Evolutionary conservation across 2,329 filamentous ascomycete genomes (phyloP).

Genomic region (Aspergillus sp.): DNA sequence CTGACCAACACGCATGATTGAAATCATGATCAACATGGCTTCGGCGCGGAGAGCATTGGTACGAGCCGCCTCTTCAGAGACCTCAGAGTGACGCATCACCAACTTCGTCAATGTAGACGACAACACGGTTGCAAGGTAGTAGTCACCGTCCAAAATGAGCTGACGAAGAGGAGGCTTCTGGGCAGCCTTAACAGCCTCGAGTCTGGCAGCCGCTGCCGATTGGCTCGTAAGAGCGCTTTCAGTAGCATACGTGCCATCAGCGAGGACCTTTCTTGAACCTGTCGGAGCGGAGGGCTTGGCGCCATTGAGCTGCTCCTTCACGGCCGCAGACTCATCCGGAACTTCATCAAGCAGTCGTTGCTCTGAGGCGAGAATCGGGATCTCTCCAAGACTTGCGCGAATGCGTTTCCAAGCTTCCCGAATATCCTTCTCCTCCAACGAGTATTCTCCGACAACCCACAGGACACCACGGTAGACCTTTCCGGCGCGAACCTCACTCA

Average conservation of each 20-base stretch:
- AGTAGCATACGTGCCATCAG: conserved; percentile 95
- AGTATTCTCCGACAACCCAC: conserved; percentile 98
- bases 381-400: conserved; percentile 86
- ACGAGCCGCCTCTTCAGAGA: conserved; percentile 74
- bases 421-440: conserved; percentile 86
- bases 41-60: conserved; percentile 93
- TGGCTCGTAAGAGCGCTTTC: conserved; percentile 93
- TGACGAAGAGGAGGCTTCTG: conserved; percentile 93
- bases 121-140: conserved; percentile 91
- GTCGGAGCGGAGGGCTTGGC: conserved; percentile 68
- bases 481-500: conserved; percentile 87
- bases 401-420: conserved; percentile 96
- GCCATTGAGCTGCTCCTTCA: conserved; percentile 68
- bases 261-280: conserved; percentile 83
- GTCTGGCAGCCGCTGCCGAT: conserved; percentile 77
- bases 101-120: conserved; percentile 93
- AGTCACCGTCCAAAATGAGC: conserved; percentile 93
- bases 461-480: conserved; percentile 96
- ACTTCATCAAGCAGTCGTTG: conserved; percentile 84
- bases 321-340: conserved; percentile 59
- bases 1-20: conserved; percentile 93
- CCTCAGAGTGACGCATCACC: conserved; percentile 94
- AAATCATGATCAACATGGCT: conserved; percentile 99
- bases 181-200: conserved; percentile 94
- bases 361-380: conserved; percentile 91